These are phyloP conservation scores for Penicillium macrosclerotiorum DNA, from an alignment of 495 filamentous ascomycete species.

Conservation along the genomic window DNA sequence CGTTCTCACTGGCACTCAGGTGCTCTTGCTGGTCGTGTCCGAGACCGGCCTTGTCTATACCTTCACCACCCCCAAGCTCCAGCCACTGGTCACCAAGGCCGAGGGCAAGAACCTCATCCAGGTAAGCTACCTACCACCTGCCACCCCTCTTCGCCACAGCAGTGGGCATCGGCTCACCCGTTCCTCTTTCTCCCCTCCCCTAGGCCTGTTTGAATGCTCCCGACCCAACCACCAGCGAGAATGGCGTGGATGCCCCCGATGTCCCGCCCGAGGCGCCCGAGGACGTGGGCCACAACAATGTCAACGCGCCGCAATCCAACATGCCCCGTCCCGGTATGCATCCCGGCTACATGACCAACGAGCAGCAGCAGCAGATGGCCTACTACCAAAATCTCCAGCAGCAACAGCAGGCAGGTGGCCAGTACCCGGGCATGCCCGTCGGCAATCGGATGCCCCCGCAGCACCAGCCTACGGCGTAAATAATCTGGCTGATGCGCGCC, in stretches of 20 bases:
- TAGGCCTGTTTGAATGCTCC: conserved; percentile 97
- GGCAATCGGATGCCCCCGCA: conserved; percentile 54
- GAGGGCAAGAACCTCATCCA: conserved; percentile 99
- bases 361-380: conserved; percentile 58
- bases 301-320: conserved; percentile 51
- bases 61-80: conserved; percentile 98
- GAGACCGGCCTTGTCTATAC: conserved; percentile 99
- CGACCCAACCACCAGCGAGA: conserved; percentile 86
- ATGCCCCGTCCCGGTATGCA: conserved; percentile 52
- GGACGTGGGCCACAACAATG: conserved; percentile 52
- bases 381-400: conserved; percentile 59
- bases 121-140: conserved; percentile 64
- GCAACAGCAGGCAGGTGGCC: conserved; percentile 53
- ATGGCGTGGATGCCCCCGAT: conserved; percentile 74
- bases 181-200: conserved; percentile 2
- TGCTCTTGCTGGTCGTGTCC: conserved; percentile 94
- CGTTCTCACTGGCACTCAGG: conserved; percentile 96
- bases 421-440: conserved; percentile 56
- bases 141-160: no score
- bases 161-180: neutral
- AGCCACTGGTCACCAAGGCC: conserved; percentile 97
- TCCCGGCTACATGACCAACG: conserved; percentile 54
- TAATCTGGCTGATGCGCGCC: conserved; percentile 22
- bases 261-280: conserved; percentile 56
- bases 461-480: conserved; percentile 51